Percentiles rank a stretch among this genome's conserved stretches.
phyloP scores from a whole-genome alignment of 345 rosid genomes.

The Citrus glauca region DNA sequence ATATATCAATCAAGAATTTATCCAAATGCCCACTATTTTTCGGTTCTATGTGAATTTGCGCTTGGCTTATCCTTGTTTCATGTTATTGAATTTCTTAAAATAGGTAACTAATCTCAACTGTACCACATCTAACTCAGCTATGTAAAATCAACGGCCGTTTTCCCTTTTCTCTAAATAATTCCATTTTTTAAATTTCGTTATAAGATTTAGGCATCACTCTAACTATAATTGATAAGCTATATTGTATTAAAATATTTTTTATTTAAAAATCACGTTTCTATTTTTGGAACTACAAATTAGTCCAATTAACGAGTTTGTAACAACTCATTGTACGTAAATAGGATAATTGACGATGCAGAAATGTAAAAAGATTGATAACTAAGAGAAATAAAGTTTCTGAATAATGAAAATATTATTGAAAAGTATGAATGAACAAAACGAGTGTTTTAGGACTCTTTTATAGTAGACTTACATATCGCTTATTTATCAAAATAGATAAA shows the following conservation, averaged over 20 bases:
- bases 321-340: neutral
- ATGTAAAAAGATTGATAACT: no score
- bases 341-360: no score
- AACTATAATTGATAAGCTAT: no score
- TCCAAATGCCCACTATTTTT: neutral
- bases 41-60: neutral
- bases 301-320: neutral
- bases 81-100: neutral
- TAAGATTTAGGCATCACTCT: neutral
- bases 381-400: no score
- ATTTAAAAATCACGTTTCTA: neutral
- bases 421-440: no score
- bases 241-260: no score
- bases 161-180: neutral
- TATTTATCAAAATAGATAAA: no score
- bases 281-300: neutral
- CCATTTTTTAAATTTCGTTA: neutral
- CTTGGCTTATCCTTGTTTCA: neutral
- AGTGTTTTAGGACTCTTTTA: no score
- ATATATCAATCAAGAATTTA: neutral
- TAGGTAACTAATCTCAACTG: no score
- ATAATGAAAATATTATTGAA: no score
- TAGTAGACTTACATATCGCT: no score
- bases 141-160: neutral
- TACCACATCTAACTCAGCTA: neutral